Conservation (phyloP, 2,329 filamentous ascomycete species). For the Tolypocladium amazonense region DNA sequence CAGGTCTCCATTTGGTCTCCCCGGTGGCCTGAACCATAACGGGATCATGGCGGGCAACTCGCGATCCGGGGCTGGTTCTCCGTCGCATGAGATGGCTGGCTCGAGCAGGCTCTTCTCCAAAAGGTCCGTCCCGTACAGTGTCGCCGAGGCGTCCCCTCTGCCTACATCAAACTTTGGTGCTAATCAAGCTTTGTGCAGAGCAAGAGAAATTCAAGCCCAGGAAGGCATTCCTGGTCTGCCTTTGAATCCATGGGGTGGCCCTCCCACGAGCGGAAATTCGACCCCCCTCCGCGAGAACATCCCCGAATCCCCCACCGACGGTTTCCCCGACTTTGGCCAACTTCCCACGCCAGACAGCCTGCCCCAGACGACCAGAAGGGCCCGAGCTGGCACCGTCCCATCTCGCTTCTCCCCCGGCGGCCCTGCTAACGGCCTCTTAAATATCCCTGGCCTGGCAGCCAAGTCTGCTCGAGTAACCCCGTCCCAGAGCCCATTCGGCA, state of each 20-base stretch:
- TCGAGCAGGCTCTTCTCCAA: conserved; percentile 77
- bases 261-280: conserved; percentile 91
- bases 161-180: neutral
- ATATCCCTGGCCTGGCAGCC: conserved; percentile 47
- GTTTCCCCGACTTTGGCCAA: conserved; percentile 81
- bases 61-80: conserved; percentile 86
- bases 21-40: conserved; percentile 48
- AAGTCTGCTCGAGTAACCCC: conserved; percentile 80
- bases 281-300: conserved; percentile 96
- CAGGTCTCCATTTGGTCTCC: conserved; percentile 63
- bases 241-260: conserved; percentile 80
- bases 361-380: conserved; percentile 62
- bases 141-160: neutral
- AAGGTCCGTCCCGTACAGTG: conserved; percentile 49
- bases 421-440: conserved; percentile 47
- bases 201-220: conserved; percentile 93
- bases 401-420: conserved; percentile 80
- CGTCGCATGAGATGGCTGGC: conserved; percentile 77
- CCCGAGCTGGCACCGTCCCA: conserved; percentile 89
- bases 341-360: conserved; percentile 55
- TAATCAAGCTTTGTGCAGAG: conserved; percentile 39
- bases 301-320: conserved; percentile 90
- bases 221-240: conserved; percentile 67
- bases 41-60: conserved; percentile 48
- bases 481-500: conserved; percentile 71